These are phyloP conservation scores for Flagelloscypha sp. DNA, from an alignment of 768 basidiomycete species.

Conservation along the genomic window DNA sequence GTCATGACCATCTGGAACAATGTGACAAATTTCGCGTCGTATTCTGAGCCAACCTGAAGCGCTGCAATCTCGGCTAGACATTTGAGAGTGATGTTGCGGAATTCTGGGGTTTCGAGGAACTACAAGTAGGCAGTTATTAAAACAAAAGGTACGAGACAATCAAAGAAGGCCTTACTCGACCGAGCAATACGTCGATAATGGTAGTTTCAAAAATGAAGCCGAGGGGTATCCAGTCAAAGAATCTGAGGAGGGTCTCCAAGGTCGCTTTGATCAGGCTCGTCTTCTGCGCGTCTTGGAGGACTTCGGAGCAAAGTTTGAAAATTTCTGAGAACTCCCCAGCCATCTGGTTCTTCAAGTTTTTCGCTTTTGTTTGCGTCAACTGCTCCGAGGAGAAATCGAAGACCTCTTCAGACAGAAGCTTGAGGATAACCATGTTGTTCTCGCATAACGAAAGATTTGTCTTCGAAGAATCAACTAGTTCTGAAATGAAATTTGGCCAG, in stretches of 20 bases:
- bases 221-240: slow-evolving; percentile 98
- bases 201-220: slow-evolving; percentile 99
- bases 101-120: slow-evolving; percentile 96
- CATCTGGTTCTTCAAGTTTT: slow-evolving; percentile 97
- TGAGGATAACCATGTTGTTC: slow-evolving; percentile 99
- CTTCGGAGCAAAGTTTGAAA: slow-evolving; percentile 95
- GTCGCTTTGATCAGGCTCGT: slow-evolving; percentile 90
- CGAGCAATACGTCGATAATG: slow-evolving; percentile 88
- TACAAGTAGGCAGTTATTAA: slow-evolving; percentile 22
- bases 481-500: slow-evolving; percentile 96
- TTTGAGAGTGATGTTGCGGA: slow-evolving; percentile 94
- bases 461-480: slow-evolving; percentile 95
- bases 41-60: slow-evolving; percentile 91
- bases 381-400: slow-evolving; percentile 99
- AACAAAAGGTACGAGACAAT: slow-evolving; percentile 10
- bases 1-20: slow-evolving; percentile 99
- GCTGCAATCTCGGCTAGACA: slow-evolving; percentile 96
- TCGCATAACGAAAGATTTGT: slow-evolving; percentile 95
- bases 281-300: slow-evolving; percentile 95
- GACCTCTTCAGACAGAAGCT: slow-evolving; percentile 95
- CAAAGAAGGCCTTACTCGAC: slow-evolving; percentile 54
- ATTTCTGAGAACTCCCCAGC: slow-evolving; percentile 95
- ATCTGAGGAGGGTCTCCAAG: slow-evolving; percentile 87
- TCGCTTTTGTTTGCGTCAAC: slow-evolving; percentile 97
- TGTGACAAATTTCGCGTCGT: slow-evolving; percentile 96